Conservation (phyloP, 148 eudicot genomes). For the Fagopyrum homotropicum region DNA sequence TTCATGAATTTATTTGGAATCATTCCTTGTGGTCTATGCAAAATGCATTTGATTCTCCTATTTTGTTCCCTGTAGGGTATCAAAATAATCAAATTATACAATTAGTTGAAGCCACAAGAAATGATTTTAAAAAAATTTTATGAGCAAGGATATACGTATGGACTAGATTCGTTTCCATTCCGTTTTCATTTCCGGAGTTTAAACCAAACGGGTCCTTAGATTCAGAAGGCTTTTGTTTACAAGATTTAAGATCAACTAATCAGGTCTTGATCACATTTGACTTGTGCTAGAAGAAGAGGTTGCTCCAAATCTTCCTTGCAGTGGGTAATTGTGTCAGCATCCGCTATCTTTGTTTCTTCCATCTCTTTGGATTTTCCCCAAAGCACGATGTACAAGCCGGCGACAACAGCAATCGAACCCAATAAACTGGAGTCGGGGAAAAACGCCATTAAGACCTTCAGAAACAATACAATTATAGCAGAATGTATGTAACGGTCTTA, state of each 20-base stretch:
- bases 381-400: constrained; percentile 53
- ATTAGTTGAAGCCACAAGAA: too few species aligned
- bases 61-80: too few species aligned
- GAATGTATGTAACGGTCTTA: not conserved
- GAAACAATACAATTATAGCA: not conserved
- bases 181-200: too few species aligned
- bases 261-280: not conserved
- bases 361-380: constrained; percentile 54
- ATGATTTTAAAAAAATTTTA: too few species aligned
- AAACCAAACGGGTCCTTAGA: too few species aligned
- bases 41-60: too few species aligned
- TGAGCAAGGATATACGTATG: too few species aligned
- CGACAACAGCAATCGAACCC: constrained; percentile 46
- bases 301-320: constrained; percentile 20
- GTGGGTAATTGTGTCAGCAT: not conserved
- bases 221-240: not conserved
- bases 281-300: constrained; percentile 16
- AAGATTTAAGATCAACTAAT: not conserved
- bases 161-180: too few species aligned
- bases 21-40: too few species aligned
- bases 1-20: too few species aligned
- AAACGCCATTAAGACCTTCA: not conserved
- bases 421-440: constrained; percentile 30
- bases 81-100: too few species aligned
- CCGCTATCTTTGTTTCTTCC: constrained; percentile 6